phyloP scores from a whole-genome alignment of 192 early-diverging fungal genomes.

The Linnemannia schmuckeri region DNA sequence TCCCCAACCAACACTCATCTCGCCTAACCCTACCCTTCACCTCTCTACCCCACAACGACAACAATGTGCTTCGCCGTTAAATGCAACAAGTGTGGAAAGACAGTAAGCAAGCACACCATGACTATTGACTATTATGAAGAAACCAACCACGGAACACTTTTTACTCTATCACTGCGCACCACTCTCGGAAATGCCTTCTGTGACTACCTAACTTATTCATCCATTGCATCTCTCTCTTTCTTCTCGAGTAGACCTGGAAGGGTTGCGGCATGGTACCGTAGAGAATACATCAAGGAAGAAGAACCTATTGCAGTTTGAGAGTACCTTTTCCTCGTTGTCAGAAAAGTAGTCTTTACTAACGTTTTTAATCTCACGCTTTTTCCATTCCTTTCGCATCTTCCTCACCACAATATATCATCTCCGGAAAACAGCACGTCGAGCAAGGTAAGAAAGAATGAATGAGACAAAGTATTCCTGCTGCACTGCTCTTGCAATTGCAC shows the following conservation, averaged over 20 bases:
- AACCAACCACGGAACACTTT: not conserved
- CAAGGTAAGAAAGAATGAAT: conserved; percentile 19
- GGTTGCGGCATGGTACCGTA: conserved; percentile 43
- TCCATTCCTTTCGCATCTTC: too few relatives aligned
- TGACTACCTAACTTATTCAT: not conserved
- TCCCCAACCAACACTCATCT: not conserved
- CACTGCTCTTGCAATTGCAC: not conserved
- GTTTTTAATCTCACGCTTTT: not conserved
- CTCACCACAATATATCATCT: not conserved
- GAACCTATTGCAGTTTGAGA: not conserved
- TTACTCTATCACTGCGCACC: not conserved
- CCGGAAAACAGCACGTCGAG: conserved; percentile 26
- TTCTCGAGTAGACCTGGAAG: conserved; percentile 36
- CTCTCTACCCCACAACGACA: not conserved
- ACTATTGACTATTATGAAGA: not conserved
- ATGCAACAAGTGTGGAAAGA: conserved; percentile 47
- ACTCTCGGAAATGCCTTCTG: not conserved
- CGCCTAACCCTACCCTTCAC: not conserved
- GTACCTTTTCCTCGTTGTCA: not conserved
- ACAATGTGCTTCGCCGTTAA: conserved; percentile 51
- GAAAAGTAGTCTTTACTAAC: not conserved
- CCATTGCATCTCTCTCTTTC: not conserved
- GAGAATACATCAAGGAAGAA: too few relatives aligned
- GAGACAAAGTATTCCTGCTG: not conserved
- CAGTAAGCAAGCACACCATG: not conserved